Base-by-base conservation (phyloP, 1,139 yeast species). In the Saccharomycopsis phalli region DNA sequence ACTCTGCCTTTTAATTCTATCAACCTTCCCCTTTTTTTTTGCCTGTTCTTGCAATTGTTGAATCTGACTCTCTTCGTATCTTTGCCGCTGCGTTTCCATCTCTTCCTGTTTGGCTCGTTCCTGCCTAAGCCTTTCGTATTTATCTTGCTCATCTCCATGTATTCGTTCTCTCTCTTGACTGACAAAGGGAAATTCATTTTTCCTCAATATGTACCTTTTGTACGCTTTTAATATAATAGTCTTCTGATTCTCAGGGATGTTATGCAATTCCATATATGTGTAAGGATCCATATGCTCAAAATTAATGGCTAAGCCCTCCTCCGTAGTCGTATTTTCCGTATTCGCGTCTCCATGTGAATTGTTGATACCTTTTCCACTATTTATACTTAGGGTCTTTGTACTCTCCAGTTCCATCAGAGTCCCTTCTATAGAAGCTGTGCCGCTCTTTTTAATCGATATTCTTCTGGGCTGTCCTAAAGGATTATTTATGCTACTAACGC, bases 381-480 rank as follows among this genome's bases (percentile, higher is more conserved):
- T 17, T n/a, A 4, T 26, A 14, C 5, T n/a, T 11, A 6, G 8
- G 13, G 13, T 14, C n/a, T n/a, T 6, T 11, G 29, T 14, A 10
- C 13, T 7, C 5, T 4, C 29, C 13, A 22, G 6, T 6, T 10
- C 25, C 25, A 6, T 22, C 25, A 10, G 8, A 6, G 10, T 22
- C 8, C 25, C 10, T 22, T 10, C 10, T 10, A 10, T 10, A 6
- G 10, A 10, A 10, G 25, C 25, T 22, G 8, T 22, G 25, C n/a
- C 11, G 21, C 43, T 37, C 19, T 31, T 36, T 13, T 36, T 33
- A 16, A 39, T 32, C 4, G 46, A 37, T 13, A 43, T 29, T 22
- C 46, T 27, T 30, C 44, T 25, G 5, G 46, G 46, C 16, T 37
- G 46, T 11, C 46, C 46, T 19, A 43, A 28, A 4, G 40, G 33